phyloP scores from a whole-genome alignment of 2,329 filamentous ascomycete species.

The Pseudocercospora vitis region DNA sequence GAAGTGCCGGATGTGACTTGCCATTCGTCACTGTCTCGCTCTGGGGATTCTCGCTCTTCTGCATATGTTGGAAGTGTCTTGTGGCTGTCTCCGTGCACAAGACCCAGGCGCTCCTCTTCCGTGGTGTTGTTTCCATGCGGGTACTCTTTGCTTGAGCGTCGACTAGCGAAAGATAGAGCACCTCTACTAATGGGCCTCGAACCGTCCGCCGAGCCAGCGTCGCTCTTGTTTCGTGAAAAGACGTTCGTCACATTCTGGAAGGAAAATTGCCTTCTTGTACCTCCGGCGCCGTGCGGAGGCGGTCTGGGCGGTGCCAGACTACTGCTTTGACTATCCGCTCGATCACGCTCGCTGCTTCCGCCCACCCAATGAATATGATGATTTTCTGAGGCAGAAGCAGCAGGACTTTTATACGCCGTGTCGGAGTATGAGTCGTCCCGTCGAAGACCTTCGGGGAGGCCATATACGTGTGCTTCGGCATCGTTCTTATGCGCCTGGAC shows the following conservation, averaged over 20 bases:
- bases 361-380: slow-evolving; percentile 53
- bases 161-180: slow-evolving; percentile 37
- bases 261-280: slow-evolving; percentile 80
- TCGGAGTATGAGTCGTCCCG: slow-evolving; percentile 54
- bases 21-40: slow-evolving; percentile 36
- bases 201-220: slow-evolving; percentile 27
- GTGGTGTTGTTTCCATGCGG: slow-evolving; percentile 30
- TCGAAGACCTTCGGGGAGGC: slow-evolving; percentile 47
- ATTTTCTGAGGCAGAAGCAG: slow-evolving; percentile 30
- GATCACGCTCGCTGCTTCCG: slow-evolving; percentile 40
- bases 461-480: slow-evolving; percentile 51
- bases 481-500: slow-evolving; percentile 31
- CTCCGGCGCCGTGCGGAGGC: slow-evolving; percentile 52
- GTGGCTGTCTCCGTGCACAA: slow-evolving; percentile 39
- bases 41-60: slow-evolving; percentile 20
- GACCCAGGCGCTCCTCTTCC: slow-evolving; percentile 41
- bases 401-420: slow-evolving; percentile 47
- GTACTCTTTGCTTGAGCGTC: slow-evolving; percentile 27
- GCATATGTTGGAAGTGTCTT: slow-evolving; percentile 22
- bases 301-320: slow-evolving; percentile 55
- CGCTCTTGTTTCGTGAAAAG: slow-evolving; percentile 59
- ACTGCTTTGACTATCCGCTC: slow-evolving; percentile 44
- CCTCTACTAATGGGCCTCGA: slow-evolving; percentile 37
- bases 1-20: slow-evolving; percentile 33
- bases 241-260: slow-evolving; percentile 70